Percentiles rank a stretch among this genome's conserved stretches.
Conservation (phyloP, 495 filamentous ascomycete genomes). For the Apiosordaria backusii region DNA sequence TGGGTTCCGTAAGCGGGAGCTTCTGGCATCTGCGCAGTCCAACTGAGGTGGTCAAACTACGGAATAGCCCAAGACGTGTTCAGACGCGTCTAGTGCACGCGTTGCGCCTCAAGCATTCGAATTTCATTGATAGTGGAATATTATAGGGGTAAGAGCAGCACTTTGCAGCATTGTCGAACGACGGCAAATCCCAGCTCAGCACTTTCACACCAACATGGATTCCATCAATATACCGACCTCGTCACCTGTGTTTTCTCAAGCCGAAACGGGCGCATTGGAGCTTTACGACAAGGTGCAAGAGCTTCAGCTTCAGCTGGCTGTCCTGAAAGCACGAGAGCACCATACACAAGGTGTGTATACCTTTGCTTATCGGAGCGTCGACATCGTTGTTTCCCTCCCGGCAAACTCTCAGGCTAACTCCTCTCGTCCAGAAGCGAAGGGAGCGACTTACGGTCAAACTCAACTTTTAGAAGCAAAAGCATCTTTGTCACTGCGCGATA, state of each 20-base stretch:
- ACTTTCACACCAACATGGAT: constrained; percentile 10
- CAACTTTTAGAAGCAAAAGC: constrained; percentile 67
- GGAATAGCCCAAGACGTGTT: not conserved
- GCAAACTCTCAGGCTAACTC: not conserved
- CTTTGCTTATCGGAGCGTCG: constrained; percentile 42
- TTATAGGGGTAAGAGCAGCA: too few relatives aligned
- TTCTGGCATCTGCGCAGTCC: not conserved
- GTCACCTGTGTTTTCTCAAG: constrained; percentile 26
- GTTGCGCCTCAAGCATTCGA: not conserved
- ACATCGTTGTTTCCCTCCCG: too few relatives aligned
- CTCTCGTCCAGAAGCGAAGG: not conserved
- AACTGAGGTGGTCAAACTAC: too few relatives aligned
- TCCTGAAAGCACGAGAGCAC: constrained; percentile 53
- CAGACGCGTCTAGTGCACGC: not conserved
- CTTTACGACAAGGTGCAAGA: constrained; percentile 68
- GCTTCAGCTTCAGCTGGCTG: constrained; percentile 63
- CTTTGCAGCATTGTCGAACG: not conserved
- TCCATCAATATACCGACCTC: not conserved
- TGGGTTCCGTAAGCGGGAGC: too few relatives aligned
- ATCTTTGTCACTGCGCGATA: constrained; percentile 61
- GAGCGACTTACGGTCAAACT: constrained; percentile 47
- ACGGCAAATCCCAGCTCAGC: not conserved
- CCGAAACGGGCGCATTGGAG: constrained; percentile 59
- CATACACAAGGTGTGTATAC: not conserved
- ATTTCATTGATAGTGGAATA: too few relatives aligned